Conservation (phyloP, 495 filamentous ascomycete species). For the Hypoxylon perforatum region DNA sequence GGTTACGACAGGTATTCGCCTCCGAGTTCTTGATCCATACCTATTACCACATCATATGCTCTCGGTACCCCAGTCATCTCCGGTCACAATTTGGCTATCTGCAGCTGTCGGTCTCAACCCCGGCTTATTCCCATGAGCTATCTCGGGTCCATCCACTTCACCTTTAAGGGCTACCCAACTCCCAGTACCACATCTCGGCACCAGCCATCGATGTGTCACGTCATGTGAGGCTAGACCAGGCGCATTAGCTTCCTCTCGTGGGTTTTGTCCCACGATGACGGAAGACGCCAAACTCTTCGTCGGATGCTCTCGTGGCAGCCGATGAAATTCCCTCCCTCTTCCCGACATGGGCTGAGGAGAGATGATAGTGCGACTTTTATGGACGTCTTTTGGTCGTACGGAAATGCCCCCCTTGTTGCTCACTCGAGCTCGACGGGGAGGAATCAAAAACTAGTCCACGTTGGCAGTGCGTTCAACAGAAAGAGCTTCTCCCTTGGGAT, state of each 20-base stretch:
- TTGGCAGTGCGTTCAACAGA: conserved; percentile 81
- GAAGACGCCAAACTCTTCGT: conserved; percentile 70
- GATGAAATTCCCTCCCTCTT: conserved; percentile 50
- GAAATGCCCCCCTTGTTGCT: conserved; percentile 65
- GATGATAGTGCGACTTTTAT: conserved; percentile 79
- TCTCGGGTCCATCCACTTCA: conserved; percentile 41
- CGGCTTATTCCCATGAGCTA: conserved; percentile 15
- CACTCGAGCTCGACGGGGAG: conserved; percentile 62
- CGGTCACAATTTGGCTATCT: conserved; percentile 22
- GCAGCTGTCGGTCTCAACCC: conserved; percentile 37
- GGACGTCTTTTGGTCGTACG: conserved; percentile 85
- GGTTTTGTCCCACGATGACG: conserved; percentile 57
- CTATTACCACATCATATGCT: conserved; percentile 47
- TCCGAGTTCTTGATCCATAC: conserved; percentile 19
- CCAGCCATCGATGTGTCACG: conserved; percentile 53
- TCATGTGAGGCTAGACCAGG: conserved; percentile 67
- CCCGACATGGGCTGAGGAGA: conserved; percentile 54
- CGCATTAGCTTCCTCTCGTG: conserved; percentile 79
- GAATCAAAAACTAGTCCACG: conserved; percentile 90
- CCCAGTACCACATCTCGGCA: conserved; percentile 57
- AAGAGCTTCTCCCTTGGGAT: conserved; percentile 59
- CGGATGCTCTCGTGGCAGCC: conserved; percentile 43
- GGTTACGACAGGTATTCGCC: conserved; percentile 54
- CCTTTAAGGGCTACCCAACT: conserved; percentile 38
- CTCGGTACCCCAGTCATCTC: conserved; percentile 48